Percentiles rank a stretch among this genome's conserved stretches.
phyloP scores from a whole-genome alignment of 371 early-diverging fungal genomes.

The Lichtheimia ornata region DNA sequence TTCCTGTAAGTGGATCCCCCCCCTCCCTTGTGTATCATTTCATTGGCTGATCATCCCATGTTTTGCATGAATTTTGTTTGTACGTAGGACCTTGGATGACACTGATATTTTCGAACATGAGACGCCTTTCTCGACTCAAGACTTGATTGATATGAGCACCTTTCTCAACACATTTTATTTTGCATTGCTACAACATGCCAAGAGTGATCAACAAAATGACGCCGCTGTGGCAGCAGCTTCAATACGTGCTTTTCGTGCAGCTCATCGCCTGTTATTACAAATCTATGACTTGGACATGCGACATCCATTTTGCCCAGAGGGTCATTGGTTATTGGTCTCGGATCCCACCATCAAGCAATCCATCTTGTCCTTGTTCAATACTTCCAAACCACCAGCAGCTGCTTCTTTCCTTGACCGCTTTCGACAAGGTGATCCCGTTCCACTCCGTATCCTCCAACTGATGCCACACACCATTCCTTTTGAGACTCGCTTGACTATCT shows the following conservation, averaged over 20 bases:
- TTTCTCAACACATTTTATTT: constrained; percentile 74
- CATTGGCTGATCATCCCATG: neutral
- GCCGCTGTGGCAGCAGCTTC: constrained; percentile 19
- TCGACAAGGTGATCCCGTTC: constrained; percentile 54
- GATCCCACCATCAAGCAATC: constrained; percentile 30
- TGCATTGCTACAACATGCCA: constrained; percentile 45
- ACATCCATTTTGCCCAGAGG: constrained; percentile 67
- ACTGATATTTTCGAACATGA: constrained; percentile 75
- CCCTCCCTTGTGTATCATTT: neutral
- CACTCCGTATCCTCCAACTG: constrained; percentile 69
- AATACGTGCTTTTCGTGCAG: constrained; percentile 50
- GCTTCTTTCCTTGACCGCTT: constrained; percentile 33
- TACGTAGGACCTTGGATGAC: constrained; percentile 71
- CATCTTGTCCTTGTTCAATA: constrained; percentile 23
- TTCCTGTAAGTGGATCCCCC: constrained; percentile 59
- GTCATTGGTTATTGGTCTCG: constrained; percentile 71
- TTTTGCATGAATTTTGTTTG: neutral
- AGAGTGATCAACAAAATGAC: neutral
- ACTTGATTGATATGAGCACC: constrained; percentile 55
- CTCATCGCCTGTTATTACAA: constrained; percentile 69
- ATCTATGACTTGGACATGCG: constrained; percentile 79
- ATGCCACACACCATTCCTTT: constrained; percentile 89
- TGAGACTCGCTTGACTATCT: constrained; percentile 75
- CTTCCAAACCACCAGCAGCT: constrained; percentile 7
- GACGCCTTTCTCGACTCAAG: constrained; percentile 54